Evolutionary conservation across 1,284 basidiomycete genomes (phyloP).

Genomic region (Naganishia sp.): DNA sequence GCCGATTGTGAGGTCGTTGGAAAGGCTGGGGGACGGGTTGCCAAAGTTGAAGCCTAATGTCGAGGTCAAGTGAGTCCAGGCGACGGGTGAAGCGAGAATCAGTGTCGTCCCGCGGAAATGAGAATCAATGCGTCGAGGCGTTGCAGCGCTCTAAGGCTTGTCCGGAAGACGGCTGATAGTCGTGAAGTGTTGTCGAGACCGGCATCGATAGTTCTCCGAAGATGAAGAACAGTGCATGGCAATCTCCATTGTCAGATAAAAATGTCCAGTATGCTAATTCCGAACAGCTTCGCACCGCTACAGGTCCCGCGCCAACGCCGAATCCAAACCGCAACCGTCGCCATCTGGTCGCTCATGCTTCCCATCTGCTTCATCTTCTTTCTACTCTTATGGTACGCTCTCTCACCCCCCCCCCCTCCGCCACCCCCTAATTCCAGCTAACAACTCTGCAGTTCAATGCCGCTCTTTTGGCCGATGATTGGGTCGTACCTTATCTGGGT

Average conservation of each 20-base stretch:
- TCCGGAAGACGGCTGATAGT: no score
- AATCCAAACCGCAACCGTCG: conserved; percentile 81
- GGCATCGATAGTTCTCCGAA: no score
- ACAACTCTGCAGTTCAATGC: conserved; percentile 68
- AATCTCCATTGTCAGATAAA: not conserved
- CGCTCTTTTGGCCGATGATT: conserved; percentile 82
- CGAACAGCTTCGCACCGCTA: conserved; percentile 51
- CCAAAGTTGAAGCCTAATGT: conserved; percentile 36
- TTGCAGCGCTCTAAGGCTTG: no score
- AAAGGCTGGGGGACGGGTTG: conserved; percentile 17
- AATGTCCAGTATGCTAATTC: no score
- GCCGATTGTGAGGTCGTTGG: conserved; percentile 22
- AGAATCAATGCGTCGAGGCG: no score
- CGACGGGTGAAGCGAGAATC: no score
- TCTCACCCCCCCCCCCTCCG: conserved; percentile 12
- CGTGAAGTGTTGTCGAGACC: no score
- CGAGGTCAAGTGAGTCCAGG: conserved; percentile 38
- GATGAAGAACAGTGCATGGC: not conserved
- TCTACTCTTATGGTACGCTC: conserved; percentile 73
- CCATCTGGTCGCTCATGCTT: conserved; percentile 80
- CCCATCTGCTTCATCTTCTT: conserved; percentile 70
- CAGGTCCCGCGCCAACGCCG: conserved; percentile 59
- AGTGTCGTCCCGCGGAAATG: no score
- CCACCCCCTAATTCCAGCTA: not conserved
- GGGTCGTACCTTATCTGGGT: conserved; percentile 83